Base-by-base conservation (phyloP, 2,329 filamentous ascomycete genomes). In the Paecilomyces sp. region DNA sequence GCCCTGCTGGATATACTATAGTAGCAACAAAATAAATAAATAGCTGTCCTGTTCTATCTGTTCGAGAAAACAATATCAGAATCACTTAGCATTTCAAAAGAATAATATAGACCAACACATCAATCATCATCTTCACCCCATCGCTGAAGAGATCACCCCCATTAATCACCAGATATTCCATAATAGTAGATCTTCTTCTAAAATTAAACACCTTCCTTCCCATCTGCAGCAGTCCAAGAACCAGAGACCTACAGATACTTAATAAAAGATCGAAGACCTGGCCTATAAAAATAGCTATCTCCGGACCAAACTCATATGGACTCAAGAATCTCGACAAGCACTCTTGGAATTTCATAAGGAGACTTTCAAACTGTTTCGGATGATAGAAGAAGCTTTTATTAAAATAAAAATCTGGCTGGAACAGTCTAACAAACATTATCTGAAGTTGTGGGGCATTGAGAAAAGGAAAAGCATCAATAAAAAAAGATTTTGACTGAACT, bases 221-320 rank as follows among this genome's bases (percentile, higher is more conserved):
- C 34, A 13, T 22, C 58, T 59, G 18, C 34, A 59, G 36, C 15
- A 59, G 13, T 56, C 52, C 12, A 59, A 59, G 54, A 24, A 50
- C n/a, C 54, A 53, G 31, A 30, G 30, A 13, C 34, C 54, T 18
- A 28, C 31, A n/a, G 28, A 50, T 34, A 25, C 53, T n/a, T 24
- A 55, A 25, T 15, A 56, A 13, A 41, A 59, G 18, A 13, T 59
- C 6, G 41, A 59, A 25, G 24, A 59, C 15, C 28, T 59, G 6
- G 58, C 28, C 3, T 59, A 59, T 18, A 24, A 59, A 22, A 59
- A 56, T 28, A 59, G 58, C 34, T 59, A 59, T 53, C 54, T 59
- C 3, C 55, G 36, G 31, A 30, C 41, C 3, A 50, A 59, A 41
- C 54, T 59, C 5, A 6, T 55, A 24, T 59, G 41, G 54, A 59